phyloP scores from a whole-genome alignment of 2,329 filamentous ascomycete genomes.

The Apiospora koreana region DNA sequence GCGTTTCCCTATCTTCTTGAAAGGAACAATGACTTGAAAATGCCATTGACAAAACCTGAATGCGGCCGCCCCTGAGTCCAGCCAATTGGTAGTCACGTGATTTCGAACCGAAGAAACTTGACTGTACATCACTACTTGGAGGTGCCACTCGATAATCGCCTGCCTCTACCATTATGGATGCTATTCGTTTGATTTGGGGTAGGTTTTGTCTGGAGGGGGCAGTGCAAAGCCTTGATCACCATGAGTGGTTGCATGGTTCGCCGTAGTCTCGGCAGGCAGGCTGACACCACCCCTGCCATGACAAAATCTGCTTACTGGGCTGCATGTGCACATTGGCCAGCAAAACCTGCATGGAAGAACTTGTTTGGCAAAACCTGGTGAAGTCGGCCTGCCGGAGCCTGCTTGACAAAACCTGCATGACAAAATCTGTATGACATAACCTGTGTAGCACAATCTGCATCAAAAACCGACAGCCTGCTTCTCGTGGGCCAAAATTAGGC shows the following conservation, averaged over 20 bases:
- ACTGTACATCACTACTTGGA: not conserved
- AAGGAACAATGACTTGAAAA: not conserved
- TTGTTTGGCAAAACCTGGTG: not conserved
- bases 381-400: not conserved
- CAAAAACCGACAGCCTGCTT: not conserved
- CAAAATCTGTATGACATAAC: not conserved
- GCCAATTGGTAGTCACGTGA: not conserved
- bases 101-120: not conserved
- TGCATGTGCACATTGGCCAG: not conserved
- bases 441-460: not conserved
- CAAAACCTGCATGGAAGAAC: not conserved
- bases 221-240: not conserved
- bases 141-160: not conserved
- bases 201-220: accelerated
- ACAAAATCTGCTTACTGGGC: not conserved
- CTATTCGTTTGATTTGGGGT: not conserved
- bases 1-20: not conserved
- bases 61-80: not conserved
- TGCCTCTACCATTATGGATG: not conserved
- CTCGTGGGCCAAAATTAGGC: not conserved
- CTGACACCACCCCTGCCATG: not conserved
- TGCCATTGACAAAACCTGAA: not conserved
- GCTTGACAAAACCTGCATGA: not conserved
- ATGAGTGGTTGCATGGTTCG: not conserved
- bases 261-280: not conserved